A percentile compares a stretch with the other conserved stretches of the same genome.
phyloP scores from a whole-genome alignment of 345 rosid species.

The Populus tremula region DNA sequence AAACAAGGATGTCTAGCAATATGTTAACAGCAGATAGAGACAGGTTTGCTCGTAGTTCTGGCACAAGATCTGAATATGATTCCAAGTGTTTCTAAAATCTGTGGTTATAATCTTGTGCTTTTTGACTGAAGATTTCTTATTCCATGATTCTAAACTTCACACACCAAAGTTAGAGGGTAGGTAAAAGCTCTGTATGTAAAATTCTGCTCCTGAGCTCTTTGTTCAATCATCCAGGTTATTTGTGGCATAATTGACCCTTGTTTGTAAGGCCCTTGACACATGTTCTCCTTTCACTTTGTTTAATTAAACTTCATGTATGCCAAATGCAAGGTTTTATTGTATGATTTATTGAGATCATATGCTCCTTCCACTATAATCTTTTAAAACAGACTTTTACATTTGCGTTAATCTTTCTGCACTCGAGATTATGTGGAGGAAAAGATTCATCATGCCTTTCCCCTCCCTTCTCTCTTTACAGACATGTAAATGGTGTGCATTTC shows the following conservation, averaged over 20 bases:
- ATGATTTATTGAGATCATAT: not conserved
- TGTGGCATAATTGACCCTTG: too few relatives aligned
- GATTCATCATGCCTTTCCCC: not conserved
- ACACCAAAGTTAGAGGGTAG: too few relatives aligned
- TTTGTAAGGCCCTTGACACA: too few relatives aligned
- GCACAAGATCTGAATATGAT: not conserved
- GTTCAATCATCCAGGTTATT: too few relatives aligned
- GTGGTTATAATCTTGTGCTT: not conserved
- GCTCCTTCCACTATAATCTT: not conserved
- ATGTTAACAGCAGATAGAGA: slow-evolving; percentile 30
- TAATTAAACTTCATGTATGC: too few relatives aligned
- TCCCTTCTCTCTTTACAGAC: not conserved
- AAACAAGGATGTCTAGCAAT: slow-evolving; percentile 30
- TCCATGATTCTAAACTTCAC: too few relatives aligned
- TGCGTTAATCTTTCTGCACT: not conserved
- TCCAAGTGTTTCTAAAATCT: not conserved
- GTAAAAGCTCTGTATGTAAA: too few relatives aligned
- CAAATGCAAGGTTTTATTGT: too few relatives aligned
- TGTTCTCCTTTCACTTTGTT: too few relatives aligned
- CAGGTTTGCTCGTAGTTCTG: slow-evolving; percentile 34
- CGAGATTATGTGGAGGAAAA: not conserved
- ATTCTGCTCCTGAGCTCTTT: too few relatives aligned
- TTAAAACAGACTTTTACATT: not conserved
- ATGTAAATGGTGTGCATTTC: not conserved
- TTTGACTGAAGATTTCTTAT: not conserved